Base-by-base conservation (phyloP, 345 rosid species). In the Eucalyptus cladocalyx region DNA sequence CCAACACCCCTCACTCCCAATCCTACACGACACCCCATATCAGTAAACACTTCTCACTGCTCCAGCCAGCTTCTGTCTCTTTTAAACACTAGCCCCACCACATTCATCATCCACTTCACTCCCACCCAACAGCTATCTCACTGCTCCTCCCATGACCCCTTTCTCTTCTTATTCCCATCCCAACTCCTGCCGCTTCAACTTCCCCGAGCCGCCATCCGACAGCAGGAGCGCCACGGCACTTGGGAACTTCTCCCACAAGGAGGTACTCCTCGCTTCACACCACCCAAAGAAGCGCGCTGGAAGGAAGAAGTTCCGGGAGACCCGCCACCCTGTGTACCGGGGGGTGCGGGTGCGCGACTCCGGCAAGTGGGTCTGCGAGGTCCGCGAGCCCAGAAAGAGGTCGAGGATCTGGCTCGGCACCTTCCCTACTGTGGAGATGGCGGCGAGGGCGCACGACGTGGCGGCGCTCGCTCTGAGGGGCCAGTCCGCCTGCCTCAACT, bases 351-450 rank as follows among this genome's bases (percentile, higher is more conserved):
- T 90, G 91, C 94, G 97, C 91, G 91, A 93, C 76, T 93, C 97
- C 0, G 97, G 96, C 5, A 97, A 97, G 92, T 96, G 99, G 99
- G 99, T 96, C 4, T 96, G 96, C 48, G 99, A 97, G 89, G 94
- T 97, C 15, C 92, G 99, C 86, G 98, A 96, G 90, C 99, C 98
- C 1, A 94, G 93, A 42, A 97, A 97, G 95, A 95, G 94, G 87
- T 90, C 99, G 0, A 94, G 99, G 90, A 96, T 97, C 40, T 97
- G 99, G 99, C 92, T 97, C 1, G 99, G 99, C 24, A 97, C 99
- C 24, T 96, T 94, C 49, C 94, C 94, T 2, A 95, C 95, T 0
- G 95, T 92, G 8, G 97, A 97, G 89, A 97, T 96, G 99, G 99
- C 99, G 1, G 99, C 99, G 43, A 93, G 99, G 48, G 99, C 99